Conservation (phyloP, 306 rosid genomes). For the Vigna reflexopilosa region DNA sequence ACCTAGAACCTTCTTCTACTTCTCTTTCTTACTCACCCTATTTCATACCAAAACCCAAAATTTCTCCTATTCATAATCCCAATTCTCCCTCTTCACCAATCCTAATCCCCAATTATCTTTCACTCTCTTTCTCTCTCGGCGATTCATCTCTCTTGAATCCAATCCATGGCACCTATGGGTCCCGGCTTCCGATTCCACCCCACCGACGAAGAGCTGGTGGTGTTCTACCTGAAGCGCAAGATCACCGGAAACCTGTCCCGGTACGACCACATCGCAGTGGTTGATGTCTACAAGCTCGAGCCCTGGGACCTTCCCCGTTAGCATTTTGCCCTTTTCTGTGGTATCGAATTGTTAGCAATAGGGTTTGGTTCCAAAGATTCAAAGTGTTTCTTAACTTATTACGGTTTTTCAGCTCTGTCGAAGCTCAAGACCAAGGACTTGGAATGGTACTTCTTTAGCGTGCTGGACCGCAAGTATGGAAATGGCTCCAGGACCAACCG, state of each 20-base stretch:
- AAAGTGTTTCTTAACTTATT: neutral
- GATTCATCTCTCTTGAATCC: slow-evolving; percentile 1
- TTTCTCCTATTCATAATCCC: neutral
- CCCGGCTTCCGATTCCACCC: slow-evolving; percentile 99
- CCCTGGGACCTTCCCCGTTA: slow-evolving; percentile 97
- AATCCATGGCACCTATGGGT: slow-evolving; percentile 55
- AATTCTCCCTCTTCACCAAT: neutral
- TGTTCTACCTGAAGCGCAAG: slow-evolving; percentile 77
- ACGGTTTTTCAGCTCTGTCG: slow-evolving; percentile 55
- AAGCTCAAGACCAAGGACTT: slow-evolving; percentile 79
- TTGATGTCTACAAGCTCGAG: slow-evolving; percentile 81
- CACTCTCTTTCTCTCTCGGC: neutral
- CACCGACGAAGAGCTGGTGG: slow-evolving; percentile 84
- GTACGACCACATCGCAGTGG: slow-evolving; percentile 63
- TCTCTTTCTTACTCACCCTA: neutral
- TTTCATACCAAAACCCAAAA: neutral
- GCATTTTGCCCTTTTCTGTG: neutral
- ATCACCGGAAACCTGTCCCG: slow-evolving; percentile 58
- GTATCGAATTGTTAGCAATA: slow-evolving; percentile 1
- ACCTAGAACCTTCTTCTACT: slow-evolving; percentile 16
- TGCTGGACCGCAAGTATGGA: slow-evolving; percentile 82
- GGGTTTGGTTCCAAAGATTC: neutral
- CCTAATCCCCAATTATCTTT: slow-evolving; percentile 31
- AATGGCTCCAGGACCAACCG: slow-evolving; percentile 85
- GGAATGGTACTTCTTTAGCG: slow-evolving; percentile 95